Evolutionary conservation across 1,284 basidiomycete genomes (phyloP), one percentile per base, ranked within the genome.

Genomic region (Sporisorium scitamineum): DNA sequence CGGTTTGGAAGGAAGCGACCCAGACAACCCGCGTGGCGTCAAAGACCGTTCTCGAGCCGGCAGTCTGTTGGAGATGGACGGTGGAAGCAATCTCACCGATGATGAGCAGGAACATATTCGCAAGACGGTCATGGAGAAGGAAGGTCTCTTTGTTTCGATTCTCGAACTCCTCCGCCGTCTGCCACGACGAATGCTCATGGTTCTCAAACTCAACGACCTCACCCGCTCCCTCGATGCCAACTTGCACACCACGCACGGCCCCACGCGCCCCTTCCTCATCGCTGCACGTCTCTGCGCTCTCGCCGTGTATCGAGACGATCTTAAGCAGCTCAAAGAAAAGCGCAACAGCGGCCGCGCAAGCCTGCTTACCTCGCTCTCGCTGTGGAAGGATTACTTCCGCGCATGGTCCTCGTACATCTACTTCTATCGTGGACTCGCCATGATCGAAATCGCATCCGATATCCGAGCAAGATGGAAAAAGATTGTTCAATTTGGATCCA

Each of bases 281-380:
- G 92, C 93, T 7, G 95, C 95, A 0, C 92, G 94, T 79, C 97
- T 94, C 86, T 98, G 96, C 85, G 89, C 91, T 52, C 88, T 88
- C 22, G 91, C 94, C 41, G 92, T 95, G 2, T 97, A 94, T 91
- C 88, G 90, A 76, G 92, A 93, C 81, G 94, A 96, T 65, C 57
- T 84, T 32, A 60, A 74, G 18, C 88, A 89, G 78, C 87, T 88
- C 60, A 53, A 57, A 16, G 61, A 70, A 48, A 70, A 72, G 20
- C 72, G 71, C n/a, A 48, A 53, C n/a, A 65, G 57, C 45, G 63
- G 64, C 32, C 47, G 44, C 10, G 58, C 68, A 5, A 71, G 64
- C 24, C 47, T 69, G 37, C 54, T 69, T 32, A 65, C 70, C 24
- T 69, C 65, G 5, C 45, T 69, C 14, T 56, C 61, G 13, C 45